Percentiles rank a stretch among this genome's conserved stretches.
phyloP scores from a whole-genome alignment of 2,329 filamentous ascomycete genomes.

The Fusarium musae region DNA sequence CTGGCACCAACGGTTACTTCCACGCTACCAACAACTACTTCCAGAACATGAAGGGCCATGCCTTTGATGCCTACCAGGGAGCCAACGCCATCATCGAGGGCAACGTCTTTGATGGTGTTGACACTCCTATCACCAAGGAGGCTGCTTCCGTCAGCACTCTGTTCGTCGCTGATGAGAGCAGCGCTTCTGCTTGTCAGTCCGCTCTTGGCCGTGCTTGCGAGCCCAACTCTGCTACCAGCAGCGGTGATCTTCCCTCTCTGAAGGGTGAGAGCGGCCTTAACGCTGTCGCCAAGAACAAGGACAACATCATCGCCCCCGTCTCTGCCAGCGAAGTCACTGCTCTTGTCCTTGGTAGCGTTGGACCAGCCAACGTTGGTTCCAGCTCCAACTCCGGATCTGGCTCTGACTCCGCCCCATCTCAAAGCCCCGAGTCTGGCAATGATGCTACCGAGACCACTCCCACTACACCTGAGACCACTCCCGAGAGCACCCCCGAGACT shows the following conservation, averaged over 20 bases:
- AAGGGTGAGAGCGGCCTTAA: constrained; percentile 33
- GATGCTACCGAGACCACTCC: background rate
- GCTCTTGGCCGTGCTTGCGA: constrained; percentile 39
- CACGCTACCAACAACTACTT: constrained; percentile 46
- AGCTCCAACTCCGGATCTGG: constrained; percentile 31
- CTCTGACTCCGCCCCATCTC: constrained; percentile 16
- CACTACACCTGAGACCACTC: background rate
- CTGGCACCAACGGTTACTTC: constrained; percentile 34
- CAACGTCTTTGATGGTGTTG: constrained; percentile 44
- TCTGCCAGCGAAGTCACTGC: constrained; percentile 39
- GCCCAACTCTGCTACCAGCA: constrained; percentile 34
- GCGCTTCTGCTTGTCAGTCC: constrained; percentile 33
- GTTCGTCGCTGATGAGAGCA: constrained; percentile 31
- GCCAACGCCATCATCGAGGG: constrained; percentile 42
- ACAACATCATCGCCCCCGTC: constrained; percentile 41
- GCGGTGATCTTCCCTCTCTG: constrained; percentile 41
- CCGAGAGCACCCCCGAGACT: background rate
- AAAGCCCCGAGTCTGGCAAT: background rate
- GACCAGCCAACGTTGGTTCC: constrained; percentile 42
- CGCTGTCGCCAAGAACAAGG: constrained; percentile 21
- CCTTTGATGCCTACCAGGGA: constrained; percentile 60
- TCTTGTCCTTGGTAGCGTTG: constrained; percentile 40
- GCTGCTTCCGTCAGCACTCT: constrained; percentile 32
- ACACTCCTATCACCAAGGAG: constrained; percentile 49
- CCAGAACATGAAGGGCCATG: constrained; percentile 53